phyloP scores from a whole-genome alignment of 805 yeast genomes.

The Zygoascus bituminiphila region DNA sequence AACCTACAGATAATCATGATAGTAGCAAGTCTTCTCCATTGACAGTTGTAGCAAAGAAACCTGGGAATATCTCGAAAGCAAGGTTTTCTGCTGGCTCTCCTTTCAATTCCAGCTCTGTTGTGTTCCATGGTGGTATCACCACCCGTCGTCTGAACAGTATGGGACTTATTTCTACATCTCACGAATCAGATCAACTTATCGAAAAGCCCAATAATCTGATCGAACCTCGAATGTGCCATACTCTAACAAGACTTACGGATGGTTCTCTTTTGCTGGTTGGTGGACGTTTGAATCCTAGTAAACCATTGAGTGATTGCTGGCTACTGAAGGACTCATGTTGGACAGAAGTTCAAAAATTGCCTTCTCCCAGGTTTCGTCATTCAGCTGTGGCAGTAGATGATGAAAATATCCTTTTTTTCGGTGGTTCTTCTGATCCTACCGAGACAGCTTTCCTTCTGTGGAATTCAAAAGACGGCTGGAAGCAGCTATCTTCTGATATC shows the following conservation, averaged over 20 bases:
- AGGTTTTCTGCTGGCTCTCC: conserved; percentile 37
- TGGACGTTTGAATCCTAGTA: conserved; percentile 58
- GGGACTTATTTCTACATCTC: conserved; percentile 4
- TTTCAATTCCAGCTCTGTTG: conserved; percentile 4
- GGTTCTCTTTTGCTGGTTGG: conserved; percentile 42
- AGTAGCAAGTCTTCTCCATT: neutral
- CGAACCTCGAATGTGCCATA: conserved; percentile 51
- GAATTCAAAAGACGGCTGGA: conserved; percentile 17
- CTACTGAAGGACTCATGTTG: conserved; percentile 31
- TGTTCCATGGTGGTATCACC: conserved; percentile 33
- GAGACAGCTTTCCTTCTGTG: conserved; percentile 13
- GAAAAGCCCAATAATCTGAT: neutral
- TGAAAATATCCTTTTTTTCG: conserved; percentile 38
- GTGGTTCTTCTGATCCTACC: conserved; percentile 34
- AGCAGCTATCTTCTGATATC: conserved; percentile 16
- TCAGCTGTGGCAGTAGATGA: conserved; percentile 28
- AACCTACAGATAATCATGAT: neutral
- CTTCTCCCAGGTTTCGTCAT: conserved; percentile 46
- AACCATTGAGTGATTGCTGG: conserved; percentile 40
- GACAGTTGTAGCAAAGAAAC: neutral
- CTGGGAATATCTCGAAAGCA: conserved; percentile 19
- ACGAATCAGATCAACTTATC: neutral
- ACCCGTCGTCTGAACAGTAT: conserved; percentile 15
- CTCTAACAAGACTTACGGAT: conserved; percentile 31
- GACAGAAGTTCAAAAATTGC: conserved; percentile 34